Evolutionary conservation across 1,284 basidiomycete genomes (phyloP).

Genomic region (Trametes sp.): DNA sequence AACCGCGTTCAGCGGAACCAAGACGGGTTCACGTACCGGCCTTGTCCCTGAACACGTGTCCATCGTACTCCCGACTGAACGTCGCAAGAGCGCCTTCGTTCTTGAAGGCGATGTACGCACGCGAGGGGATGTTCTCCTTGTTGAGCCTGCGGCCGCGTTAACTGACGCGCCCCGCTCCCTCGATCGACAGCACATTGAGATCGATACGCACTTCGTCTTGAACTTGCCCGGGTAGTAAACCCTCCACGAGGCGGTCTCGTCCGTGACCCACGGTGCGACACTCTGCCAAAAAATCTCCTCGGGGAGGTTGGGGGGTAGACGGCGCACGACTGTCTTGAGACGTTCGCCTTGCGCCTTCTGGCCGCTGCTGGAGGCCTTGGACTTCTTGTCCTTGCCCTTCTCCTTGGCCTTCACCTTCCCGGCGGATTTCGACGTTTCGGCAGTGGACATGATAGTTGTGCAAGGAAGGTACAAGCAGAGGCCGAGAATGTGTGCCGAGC

Average conservation of each 20-base stretch:
- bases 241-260: slow-evolving; percentile 77
- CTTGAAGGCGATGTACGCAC: slow-evolving; percentile 94
- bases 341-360: slow-evolving; percentile 54
- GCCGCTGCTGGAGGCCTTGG: slow-evolving; percentile 21
- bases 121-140: slow-evolving; percentile 84
- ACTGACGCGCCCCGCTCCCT: neutral
- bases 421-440: slow-evolving; percentile 8
- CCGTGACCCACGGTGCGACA: slow-evolving; percentile 84
- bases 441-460: slow-evolving; percentile 24
- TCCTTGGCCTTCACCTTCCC: slow-evolving; percentile 24
- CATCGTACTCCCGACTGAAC: slow-evolving; percentile 90
- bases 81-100: slow-evolving; percentile 71
- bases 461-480: neutral
- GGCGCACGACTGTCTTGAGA: slow-evolving; percentile 88
- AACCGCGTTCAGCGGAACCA: neutral
- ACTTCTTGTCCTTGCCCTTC: slow-evolving; percentile 36
- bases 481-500: no score
- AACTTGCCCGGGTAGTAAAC: slow-evolving; percentile 73
- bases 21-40: slow-evolving; percentile 62
- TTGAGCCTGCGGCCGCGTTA: slow-evolving; percentile 56
- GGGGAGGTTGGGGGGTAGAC: slow-evolving; percentile 91
- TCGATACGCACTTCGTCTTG: slow-evolving; percentile 67
- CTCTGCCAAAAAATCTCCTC: slow-evolving; percentile 95
- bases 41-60: slow-evolving; percentile 92
- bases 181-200: neutral